Evolutionary conservation across 2,329 filamentous ascomycete genomes (phyloP).

Genomic region (Alternaria sp.): DNA sequence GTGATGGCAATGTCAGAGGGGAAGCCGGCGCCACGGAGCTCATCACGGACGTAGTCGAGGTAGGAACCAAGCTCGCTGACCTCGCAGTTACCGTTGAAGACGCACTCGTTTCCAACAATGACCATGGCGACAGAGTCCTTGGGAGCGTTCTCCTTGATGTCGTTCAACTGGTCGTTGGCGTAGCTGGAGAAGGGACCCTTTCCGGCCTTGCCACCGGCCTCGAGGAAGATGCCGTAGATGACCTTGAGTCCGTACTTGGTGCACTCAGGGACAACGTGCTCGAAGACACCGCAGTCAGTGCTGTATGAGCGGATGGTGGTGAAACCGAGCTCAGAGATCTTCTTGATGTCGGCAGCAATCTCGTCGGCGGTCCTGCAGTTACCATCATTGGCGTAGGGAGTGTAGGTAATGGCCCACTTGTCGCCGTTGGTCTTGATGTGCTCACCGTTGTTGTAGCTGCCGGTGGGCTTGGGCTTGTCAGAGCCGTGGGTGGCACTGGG

Average conservation of each 20-base stretch:
- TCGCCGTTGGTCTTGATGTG: conserved; percentile 51
- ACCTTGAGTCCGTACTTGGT: conserved; percentile 72
- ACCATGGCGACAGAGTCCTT: conserved; percentile 77
- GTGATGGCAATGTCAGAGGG: conserved; percentile 69
- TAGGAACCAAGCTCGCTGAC: conserved; percentile 71
- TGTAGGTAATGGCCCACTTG: conserved; percentile 59
- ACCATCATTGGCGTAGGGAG: conserved; percentile 52
- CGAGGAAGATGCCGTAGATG: conserved; percentile 89
- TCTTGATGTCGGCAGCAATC: conserved; percentile 50
- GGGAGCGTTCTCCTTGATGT: conserved; percentile 73
- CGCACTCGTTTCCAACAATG: conserved; percentile 88
- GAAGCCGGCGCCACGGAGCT: conserved; percentile 72
- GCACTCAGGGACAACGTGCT: conserved; percentile 75
- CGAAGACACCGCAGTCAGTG: conserved; percentile 84
- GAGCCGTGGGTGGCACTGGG: conserved; percentile 30
- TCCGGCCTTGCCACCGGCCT: conserved; percentile 59
- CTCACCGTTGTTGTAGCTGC: conserved; percentile 28
- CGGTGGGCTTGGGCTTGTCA: conserved; percentile 40
- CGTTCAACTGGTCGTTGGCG: conserved; percentile 74
- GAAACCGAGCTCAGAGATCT: conserved; percentile 59
- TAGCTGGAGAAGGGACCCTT: conserved; percentile 53
- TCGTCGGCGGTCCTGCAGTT: conserved; percentile 51
- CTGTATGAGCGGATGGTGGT: conserved; percentile 82
- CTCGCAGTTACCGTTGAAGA: conserved; percentile 75
- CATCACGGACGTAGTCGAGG: conserved; percentile 69